These are phyloP conservation scores for Lenwebbia sp. DNA, from an alignment of 345 rosid species.

Conservation along the genomic window DNA sequence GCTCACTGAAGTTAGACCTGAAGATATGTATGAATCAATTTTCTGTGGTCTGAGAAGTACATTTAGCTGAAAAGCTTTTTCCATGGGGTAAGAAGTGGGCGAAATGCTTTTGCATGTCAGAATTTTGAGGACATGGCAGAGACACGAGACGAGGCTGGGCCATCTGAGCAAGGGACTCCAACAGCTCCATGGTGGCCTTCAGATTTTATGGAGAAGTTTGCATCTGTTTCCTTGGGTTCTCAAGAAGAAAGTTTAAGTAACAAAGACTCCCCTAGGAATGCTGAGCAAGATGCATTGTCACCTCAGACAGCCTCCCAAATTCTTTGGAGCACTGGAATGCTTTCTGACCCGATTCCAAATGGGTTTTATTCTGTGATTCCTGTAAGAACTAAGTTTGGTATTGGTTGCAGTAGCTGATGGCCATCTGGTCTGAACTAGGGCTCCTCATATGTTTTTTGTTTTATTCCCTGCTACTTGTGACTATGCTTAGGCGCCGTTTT, in stretches of 20 bases:
- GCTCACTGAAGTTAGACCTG: slow-evolving; percentile 19
- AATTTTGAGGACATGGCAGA: slow-evolving; percentile 67
- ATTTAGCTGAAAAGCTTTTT: slow-evolving; percentile 12
- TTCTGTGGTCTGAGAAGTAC: slow-evolving; percentile 20
- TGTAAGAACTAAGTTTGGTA: slow-evolving; percentile 21
- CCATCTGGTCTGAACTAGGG: neutral
- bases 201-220: slow-evolving; percentile 70
- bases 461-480: neutral
- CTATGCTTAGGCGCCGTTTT: neutral
- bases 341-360: slow-evolving; percentile 73
- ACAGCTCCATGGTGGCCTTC: slow-evolving; percentile 81
- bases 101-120: slow-evolving; percentile 60
- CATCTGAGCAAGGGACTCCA: slow-evolving; percentile 59
- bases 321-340: slow-evolving; percentile 87
- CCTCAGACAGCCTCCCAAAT: slow-evolving; percentile 70
- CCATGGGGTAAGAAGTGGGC: slow-evolving; percentile 46
- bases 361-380: slow-evolving; percentile 84
- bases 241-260: slow-evolving; percentile 49
- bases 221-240: slow-evolving; percentile 60
- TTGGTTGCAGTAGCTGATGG: neutral
- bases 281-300: slow-evolving; percentile 51
- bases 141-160: slow-evolving; percentile 55
- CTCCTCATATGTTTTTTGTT: neutral
- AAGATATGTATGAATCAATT: slow-evolving; percentile 14
- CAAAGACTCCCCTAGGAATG: slow-evolving; percentile 51